Evolutionary conservation across 2,329 filamentous ascomycete species (phyloP), one percentile per base, ranked within the genome.

Genomic region (Chaetomium olivaceum): DNA sequence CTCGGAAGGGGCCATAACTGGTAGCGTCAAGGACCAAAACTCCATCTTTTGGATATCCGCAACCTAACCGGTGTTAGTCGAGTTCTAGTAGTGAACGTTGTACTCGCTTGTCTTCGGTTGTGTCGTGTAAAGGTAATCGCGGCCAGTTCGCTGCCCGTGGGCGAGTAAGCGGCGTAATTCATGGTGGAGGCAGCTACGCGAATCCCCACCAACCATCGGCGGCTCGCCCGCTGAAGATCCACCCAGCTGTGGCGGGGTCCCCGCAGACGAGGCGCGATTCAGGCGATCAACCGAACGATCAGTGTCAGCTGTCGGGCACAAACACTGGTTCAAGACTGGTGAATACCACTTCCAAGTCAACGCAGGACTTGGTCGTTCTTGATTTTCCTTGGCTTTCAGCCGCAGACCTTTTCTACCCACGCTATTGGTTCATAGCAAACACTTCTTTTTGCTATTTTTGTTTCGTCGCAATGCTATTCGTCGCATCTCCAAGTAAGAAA

Each of bases 331-430:
- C 12, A 16, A 43, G 39, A 19, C 39, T 43, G 16, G 29, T 56
- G 16, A 56, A 56, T 56, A 56, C 52, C 52, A 56, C 52, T 36
- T 56, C 29, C 12, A 19, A 39, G 16, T 39, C 36, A 16, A 19
- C 36, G 52, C n/a, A 23, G 21, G 21, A 23, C 33, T 36, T 23
- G 29, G 29, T 55, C 1, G 33, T 36, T 9, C 9, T 56, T 36
- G 52, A n/a, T 36, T 36, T 56, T 56, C 33, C 52, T 36, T 31
- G 52, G 51, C 25, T 16, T 55, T 55, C 51, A 55, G 52, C 27
- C 31, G 29, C 29, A 56, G 19, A 19, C 52, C 29, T 56, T 56
- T 33, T 23, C 27, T 23, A 33, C 52, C 52, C 21, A 3, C 11
- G 29, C 52, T 21, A 31, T 56, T 48, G 52, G 29, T 56, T 33